These are phyloP conservation scores for Pichia sp. DNA, from an alignment of 1,139 yeast species.

Conservation along the genomic window DNA sequence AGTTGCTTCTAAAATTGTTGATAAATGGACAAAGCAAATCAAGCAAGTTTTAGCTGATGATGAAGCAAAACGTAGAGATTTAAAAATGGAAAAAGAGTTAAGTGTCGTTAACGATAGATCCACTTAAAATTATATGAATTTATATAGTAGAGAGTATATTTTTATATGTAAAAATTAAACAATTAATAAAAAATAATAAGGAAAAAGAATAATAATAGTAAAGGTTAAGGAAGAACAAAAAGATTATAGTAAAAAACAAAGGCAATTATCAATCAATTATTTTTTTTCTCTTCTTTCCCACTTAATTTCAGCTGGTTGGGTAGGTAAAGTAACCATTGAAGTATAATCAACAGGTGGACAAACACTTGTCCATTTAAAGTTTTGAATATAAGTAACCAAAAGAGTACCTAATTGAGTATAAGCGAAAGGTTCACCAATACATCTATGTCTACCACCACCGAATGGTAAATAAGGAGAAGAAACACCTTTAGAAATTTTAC, in stretches of 20 bases:
- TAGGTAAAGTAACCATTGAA: conserved; percentile 91
- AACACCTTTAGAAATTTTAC: conserved; percentile 93
- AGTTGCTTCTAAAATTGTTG: conserved; percentile 60
- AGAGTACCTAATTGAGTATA: conserved; percentile 88
- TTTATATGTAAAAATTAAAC: neutral
- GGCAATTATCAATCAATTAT: no score
- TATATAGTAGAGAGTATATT: no score
- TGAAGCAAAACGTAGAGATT: conserved; percentile 30
- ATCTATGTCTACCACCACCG: conserved; percentile 99
- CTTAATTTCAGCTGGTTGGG: conserved; percentile 66
- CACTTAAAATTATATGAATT: neutral
- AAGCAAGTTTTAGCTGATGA: conserved; percentile 52
- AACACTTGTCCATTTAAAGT: conserved; percentile 62
- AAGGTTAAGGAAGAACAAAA: neutral
- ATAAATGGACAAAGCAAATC: conserved; percentile 58
- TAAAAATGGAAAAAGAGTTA: conserved; percentile 22
- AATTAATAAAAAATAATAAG: neutral
- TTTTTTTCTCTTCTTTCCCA: conserved; percentile 47
- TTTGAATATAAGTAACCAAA: conserved; percentile 68
- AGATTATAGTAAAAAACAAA: neutral
- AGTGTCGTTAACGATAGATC: conserved; percentile 29
- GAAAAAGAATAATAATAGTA: no score
- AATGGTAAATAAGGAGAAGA: conserved; percentile 93
- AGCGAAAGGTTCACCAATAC: conserved; percentile 99
- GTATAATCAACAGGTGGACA: conserved; percentile 81